Percentiles rank a stretch among this genome's conserved stretches.
Evolutionary conservation across 768 basidiomycete species (phyloP).

Genomic region (Cyclocybe cylindracea): DNA sequence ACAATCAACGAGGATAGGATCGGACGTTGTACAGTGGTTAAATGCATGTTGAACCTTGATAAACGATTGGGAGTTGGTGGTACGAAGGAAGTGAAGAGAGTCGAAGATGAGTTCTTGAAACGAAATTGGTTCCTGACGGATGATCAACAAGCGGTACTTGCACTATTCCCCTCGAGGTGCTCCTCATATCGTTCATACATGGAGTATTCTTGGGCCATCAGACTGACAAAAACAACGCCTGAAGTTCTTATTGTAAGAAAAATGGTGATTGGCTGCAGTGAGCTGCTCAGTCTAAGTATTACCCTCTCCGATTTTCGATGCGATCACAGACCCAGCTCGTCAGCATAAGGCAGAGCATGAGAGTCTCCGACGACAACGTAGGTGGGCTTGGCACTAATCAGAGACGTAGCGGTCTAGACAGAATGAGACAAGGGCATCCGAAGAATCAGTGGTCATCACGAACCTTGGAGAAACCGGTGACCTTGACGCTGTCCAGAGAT

Average conservation of each 20-base stretch:
- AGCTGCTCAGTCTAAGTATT: conserved; percentile 11
- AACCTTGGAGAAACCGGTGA: conserved; percentile 72
- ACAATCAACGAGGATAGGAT: too few relatives aligned
- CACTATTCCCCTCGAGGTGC: neutral
- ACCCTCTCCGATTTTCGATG: conserved; percentile 8
- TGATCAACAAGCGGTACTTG: too few relatives aligned
- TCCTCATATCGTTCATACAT: neutral
- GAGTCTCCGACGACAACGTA: conserved; percentile 86
- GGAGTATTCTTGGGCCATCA: neutral
- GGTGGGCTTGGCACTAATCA: conserved; percentile 80
- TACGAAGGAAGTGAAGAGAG: too few relatives aligned
- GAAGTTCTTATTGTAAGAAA: conserved; percentile 2
- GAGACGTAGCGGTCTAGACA: conserved; percentile 58
- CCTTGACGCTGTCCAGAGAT: conserved; percentile 69
- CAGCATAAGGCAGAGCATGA: conserved; percentile 74
- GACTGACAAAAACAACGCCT: neutral
- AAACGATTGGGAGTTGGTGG: too few relatives aligned
- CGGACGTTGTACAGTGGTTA: too few relatives aligned
- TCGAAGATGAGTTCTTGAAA: too few relatives aligned
- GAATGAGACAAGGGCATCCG: neutral
- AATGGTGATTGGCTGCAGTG: conserved; percentile 4
- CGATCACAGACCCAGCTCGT: conserved; percentile 76
- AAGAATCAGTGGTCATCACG: conserved; percentile 8
- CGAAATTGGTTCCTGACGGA: too few relatives aligned
- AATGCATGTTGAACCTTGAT: too few relatives aligned